Evolutionary conservation across 2,329 filamentous ascomycete genomes (phyloP).

Genomic region (Penicillium verrucosum): DNA sequence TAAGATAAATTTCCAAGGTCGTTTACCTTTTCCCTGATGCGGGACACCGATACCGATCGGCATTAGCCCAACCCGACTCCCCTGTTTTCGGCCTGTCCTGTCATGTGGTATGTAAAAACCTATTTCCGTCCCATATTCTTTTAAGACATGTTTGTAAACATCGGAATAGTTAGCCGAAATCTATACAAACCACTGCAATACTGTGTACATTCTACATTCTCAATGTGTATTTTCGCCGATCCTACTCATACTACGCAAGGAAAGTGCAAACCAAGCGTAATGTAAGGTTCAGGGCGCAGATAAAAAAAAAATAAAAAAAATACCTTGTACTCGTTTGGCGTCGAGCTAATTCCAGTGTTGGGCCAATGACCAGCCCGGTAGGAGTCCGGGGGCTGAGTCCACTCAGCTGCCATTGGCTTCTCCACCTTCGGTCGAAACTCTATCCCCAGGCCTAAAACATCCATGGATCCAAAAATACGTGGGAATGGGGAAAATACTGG

Average conservation of each 20-base stretch:
- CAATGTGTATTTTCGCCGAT: neutral
- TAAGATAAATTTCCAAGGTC: neutral
- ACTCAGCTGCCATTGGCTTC: neutral
- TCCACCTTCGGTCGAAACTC: constrained; percentile 1
- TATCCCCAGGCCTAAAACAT: constrained; percentile 11
- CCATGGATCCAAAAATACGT: neutral
- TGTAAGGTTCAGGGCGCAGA: neutral
- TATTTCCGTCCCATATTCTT: neutral
- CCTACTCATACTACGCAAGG: neutral
- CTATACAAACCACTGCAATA: neutral
- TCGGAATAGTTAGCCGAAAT: neutral
- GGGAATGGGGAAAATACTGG: neutral
- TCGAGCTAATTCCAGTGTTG: neutral
- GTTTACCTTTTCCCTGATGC: constrained; percentile 10
- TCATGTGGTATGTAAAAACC: neutral
- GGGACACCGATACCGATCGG: constrained; percentile 16
- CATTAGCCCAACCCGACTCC: neutral
- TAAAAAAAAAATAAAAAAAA: no score
- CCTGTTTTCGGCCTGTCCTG: constrained; percentile 1
- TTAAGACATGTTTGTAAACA: neutral
- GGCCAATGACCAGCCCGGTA: neutral
- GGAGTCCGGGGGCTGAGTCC: neutral
- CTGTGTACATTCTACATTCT: neutral
- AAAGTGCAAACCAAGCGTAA: neutral
- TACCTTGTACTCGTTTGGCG: neutral